Evolutionary conservation across 2,329 filamentous ascomycete genomes (phyloP), one percentile per base, ranked within the genome.

Genomic region (Verticillium tricorpus): DNA sequence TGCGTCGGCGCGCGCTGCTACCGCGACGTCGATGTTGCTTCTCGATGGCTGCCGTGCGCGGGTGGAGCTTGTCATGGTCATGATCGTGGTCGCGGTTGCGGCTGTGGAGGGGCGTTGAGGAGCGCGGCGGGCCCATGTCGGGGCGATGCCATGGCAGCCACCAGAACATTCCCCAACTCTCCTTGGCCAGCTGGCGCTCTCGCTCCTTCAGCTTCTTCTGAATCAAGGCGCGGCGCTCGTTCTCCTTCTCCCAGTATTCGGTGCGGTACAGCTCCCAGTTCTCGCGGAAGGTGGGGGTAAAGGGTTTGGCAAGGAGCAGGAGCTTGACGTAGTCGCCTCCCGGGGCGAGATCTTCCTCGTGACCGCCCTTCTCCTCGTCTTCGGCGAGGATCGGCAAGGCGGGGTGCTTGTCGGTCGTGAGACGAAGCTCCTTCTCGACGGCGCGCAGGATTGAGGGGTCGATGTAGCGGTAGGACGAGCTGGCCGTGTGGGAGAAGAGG

Each of bases 241-340:
- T 99, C 74, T 99, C 95, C 64, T 89, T 89, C 69, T 97, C 94
- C 95, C 95, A 99, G 76, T 97, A 99, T 64, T 97, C 93, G 37
- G 89, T 88, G 60, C 95, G 85, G 76, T 96, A 99, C 17, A 94
- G 82, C 71, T 99, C 95, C 95, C 95, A 99, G 67, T 97, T 96
- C 74, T 98, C 93, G 22, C 95, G 85, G 71, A 99, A 99, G 56
- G 92, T 92, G 0, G 95, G 89, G 6, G 92, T 96, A 71, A 99
- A 99, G 0, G 93, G 93, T 73, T 99, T 99, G 1, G 95, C 92
- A 12, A 97, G 84, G 8, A 99, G 82, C 19, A 98, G 80, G 1
- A 99, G 83, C 74, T 96, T 95, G 68, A 99, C 89, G 71, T 94
- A 91, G 76, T 98, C 93, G 2, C 95, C 95, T 0, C 93, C 94